phyloP scores from a whole-genome alignment of 129 eudicot species.

The Calendula officinalis region DNA sequence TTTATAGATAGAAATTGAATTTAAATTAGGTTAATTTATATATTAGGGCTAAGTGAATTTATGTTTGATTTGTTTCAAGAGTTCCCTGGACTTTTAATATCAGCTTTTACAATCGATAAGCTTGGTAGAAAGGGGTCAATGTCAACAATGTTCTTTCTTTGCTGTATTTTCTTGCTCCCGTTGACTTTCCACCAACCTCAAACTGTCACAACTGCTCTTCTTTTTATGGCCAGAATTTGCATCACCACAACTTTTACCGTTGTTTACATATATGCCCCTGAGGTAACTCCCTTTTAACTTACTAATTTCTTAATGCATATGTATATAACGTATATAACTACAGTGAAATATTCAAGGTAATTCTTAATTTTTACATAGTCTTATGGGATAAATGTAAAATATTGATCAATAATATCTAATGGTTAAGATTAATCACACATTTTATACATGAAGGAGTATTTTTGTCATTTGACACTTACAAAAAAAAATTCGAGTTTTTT shows the following conservation, averaged over 20 bases:
- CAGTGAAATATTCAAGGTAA: no score
- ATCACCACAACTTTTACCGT: constrained; percentile 66
- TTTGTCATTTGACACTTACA: no score
- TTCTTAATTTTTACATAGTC: no score
- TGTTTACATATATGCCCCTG: constrained; percentile 70
- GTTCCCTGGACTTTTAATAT: constrained; percentile 65
- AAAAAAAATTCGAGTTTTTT: no score
- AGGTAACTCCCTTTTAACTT: constrained; percentile 50
- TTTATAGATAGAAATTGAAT: not conserved
- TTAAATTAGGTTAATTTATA: not conserved
- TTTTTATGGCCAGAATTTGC: constrained; percentile 71
- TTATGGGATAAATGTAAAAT: no score
- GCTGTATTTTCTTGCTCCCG: constrained; percentile 57
- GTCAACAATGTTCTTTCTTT: constrained; percentile 64
- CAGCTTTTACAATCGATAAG: constrained; percentile 63
- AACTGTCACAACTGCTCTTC: constrained; percentile 52
- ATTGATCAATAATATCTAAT: no score
- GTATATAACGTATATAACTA: no score
- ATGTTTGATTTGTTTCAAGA: constrained; percentile 49
- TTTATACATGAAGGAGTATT: no score
- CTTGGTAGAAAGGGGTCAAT: constrained; percentile 67
- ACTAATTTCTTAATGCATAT: no score
- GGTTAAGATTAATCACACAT: no score
- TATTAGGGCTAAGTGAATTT: constrained; percentile 33
- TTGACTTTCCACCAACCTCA: constrained; percentile 52